Conservation (phyloP, 495 filamentous ascomycete species). For the Darksidea phi region DNA sequence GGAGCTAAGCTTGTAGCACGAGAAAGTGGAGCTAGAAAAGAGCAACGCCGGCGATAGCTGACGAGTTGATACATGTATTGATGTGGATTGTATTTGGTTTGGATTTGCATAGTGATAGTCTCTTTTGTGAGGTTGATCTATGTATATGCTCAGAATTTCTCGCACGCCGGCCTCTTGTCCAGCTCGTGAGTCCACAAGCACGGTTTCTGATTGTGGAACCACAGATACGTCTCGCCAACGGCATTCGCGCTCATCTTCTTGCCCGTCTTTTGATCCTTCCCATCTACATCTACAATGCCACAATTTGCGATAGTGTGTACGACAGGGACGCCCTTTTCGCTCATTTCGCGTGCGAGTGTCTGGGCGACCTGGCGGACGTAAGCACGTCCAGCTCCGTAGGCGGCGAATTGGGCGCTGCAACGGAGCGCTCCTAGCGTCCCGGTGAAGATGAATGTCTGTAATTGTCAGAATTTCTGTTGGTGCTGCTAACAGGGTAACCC, state of each 20-base stretch:
- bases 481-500: not conserved
- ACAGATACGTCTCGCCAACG: conserved; percentile 52
- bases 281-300: conserved; percentile 47
- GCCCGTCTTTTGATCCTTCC: conserved; percentile 44
- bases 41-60: too few species aligned
- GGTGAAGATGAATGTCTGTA: conserved; percentile 49
- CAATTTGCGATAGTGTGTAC: conserved; percentile 52
- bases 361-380: conserved; percentile 49
- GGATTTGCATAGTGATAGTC: too few species aligned
- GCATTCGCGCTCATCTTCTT: conserved; percentile 50
- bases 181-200: conserved; percentile 29
- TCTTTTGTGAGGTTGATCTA: too few species aligned
- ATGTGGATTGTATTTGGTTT: too few species aligned
- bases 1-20: too few species aligned
- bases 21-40: too few species aligned
- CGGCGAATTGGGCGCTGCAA: conserved; percentile 47
- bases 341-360: conserved; percentile 51
- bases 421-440: conserved; percentile 50
- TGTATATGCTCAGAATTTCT: conserved; percentile 17
- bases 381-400: conserved; percentile 49
- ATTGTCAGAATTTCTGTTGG: not conserved
- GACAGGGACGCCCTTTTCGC: conserved; percentile 49
- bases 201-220: conserved; percentile 37
- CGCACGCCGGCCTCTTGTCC: conserved; percentile 26
- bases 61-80: too few species aligned